phyloP scores from a whole-genome alignment of 805 yeast genomes.

The Schizosaccharomyces pombe region DNA sequence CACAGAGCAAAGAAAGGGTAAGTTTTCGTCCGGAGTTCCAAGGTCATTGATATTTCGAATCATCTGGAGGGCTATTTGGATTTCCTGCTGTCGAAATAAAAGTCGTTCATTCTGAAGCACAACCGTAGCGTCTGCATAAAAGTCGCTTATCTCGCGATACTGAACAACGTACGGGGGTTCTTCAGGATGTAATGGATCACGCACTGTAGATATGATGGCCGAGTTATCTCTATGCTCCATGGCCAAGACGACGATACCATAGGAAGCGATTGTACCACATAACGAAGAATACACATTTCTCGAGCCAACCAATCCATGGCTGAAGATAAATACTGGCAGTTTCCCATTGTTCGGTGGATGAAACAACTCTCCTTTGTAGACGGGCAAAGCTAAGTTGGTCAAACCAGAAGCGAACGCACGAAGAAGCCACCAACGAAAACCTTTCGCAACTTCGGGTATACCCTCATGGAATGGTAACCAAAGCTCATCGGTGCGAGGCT shows the following conservation, averaged over 20 bases:
- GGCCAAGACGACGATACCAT: conserved; percentile 10
- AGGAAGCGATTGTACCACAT: conserved; percentile 11
- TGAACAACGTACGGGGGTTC: background rate
- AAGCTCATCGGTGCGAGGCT: background rate
- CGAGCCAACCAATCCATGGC: conserved; percentile 12
- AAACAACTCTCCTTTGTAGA: background rate
- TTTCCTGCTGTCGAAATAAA: background rate
- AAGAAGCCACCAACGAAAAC: conserved; percentile 6
- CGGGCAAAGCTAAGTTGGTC: conserved; percentile 2
- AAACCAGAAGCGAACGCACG: conserved; percentile 6
- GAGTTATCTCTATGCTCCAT: conserved; percentile 24
- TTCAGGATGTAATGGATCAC: background rate
- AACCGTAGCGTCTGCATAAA: background rate
- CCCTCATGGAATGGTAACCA: conserved; percentile 9
- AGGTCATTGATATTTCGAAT: background rate
- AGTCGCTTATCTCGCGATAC: background rate
- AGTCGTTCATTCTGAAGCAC: background rate
- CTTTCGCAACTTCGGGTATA: conserved; percentile 8
- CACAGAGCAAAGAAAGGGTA: background rate
- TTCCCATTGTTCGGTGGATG: conserved; percentile 5
- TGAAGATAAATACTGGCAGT: conserved; percentile 11
- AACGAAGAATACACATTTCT: conserved; percentile 11
- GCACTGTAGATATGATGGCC: conserved; percentile 22
- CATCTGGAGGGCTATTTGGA: background rate
- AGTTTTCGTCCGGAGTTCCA: too few relatives aligned